Base-by-base conservation (phyloP, 2,329 filamentous ascomycete genomes). In the Acrocalymma vagum region DNA sequence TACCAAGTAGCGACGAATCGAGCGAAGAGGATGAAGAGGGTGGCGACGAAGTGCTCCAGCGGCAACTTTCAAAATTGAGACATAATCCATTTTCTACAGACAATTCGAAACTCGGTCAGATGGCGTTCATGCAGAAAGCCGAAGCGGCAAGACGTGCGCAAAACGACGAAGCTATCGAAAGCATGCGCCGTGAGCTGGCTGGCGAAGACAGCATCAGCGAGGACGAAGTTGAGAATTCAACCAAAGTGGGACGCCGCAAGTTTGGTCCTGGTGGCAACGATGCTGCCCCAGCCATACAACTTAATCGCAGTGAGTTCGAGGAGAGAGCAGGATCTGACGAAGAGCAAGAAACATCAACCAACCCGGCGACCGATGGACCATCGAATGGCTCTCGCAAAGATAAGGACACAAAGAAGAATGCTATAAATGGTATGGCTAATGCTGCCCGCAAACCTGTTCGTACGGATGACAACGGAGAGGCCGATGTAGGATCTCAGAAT, bases 61-160 rank as follows among this genome's bases (percentile, higher is more conserved):
- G 55, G 9, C 65, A 69, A 30, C 57, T 72, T 6, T 48, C 73
- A 18, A 69, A 69, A 31, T 47, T 70, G 5, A 58, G 75, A 27
- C 61, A 66, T 21, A 69, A 71, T 40, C 84, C 83, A 27, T 67
- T 65, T 34, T 82, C 81, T 2, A 84, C 83, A 5, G 83, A 82
- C 14, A 47, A 60, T 24, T 85, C 86, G 10, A 86, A 83, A 56
- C 74, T 99, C 6, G 84, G 89, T 70, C 81, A 82, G 35, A 90
- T 99, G 86, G 89, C 90, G 47, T 99, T 99, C 67, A 97, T 99
- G 94, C 84, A 87, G 59, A 90, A 87, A 53, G 90, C 91, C 2
- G 92, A 96, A 61, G 87, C 86, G 18, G 79, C 84, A 24, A 84
- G 84, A 59, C 91, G 86, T 68, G 83, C 86, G 49, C 81, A 84